Conservation (phyloP, 768 basidiomycete species). For the Panaeolus cyanescens region DNA sequence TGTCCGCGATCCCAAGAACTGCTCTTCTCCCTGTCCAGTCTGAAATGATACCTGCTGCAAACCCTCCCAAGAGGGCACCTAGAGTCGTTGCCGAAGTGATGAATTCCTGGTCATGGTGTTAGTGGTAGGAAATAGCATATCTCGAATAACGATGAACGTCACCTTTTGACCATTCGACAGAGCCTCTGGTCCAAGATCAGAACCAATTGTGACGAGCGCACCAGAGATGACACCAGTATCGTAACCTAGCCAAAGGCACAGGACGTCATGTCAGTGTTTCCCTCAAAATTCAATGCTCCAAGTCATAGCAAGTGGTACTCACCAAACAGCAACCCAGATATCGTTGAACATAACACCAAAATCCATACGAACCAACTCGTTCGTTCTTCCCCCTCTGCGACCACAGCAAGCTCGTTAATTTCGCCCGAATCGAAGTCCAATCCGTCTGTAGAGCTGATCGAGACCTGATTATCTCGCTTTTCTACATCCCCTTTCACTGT, state of each 20-base stretch:
- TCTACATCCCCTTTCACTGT: not conserved
- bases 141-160: constrained; percentile 5
- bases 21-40: constrained; percentile 70
- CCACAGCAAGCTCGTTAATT: constrained; percentile 59
- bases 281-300: not conserved
- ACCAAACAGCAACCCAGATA: constrained; percentile 80
- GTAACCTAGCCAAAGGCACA: constrained; percentile 62
- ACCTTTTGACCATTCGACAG: constrained; percentile 70
- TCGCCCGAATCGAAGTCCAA: constrained; percentile 44
- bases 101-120: constrained; percentile 52
- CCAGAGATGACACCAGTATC: constrained; percentile 84
- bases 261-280: constrained; percentile 1
- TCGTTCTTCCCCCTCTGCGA: constrained; percentile 65
- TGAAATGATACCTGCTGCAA: constrained; percentile 67
- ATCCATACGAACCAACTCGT: constrained; percentile 79
- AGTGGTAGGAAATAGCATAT: not conserved
- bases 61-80: constrained; percentile 75
- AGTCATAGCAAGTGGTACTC: constrained; percentile 18
- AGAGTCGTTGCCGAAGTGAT: constrained; percentile 81
- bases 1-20: constrained; percentile 66
- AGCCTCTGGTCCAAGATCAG: constrained; percentile 58
- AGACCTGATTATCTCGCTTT: constrained; percentile 1
- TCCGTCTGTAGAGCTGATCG: not conserved
- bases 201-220: constrained; percentile 72
- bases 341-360: constrained; percentile 73